These are phyloP conservation scores for Oemleria cerasiformis DNA, from an alignment of 306 rosid genomes.

Conservation along the genomic window DNA sequence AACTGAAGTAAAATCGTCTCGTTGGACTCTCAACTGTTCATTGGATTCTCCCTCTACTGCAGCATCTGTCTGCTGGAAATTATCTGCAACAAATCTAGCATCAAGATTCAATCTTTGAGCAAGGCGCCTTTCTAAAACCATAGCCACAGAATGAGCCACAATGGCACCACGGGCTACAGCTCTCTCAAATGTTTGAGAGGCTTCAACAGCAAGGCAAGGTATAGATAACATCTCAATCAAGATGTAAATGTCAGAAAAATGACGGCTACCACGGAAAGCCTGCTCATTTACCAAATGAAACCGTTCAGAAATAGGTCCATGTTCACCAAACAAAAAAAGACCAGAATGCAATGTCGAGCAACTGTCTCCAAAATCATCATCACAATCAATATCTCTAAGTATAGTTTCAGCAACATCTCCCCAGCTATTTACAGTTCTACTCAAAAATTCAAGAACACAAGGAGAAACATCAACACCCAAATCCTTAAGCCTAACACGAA, in stretches of 20 bases:
- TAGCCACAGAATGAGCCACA: slow-evolving; percentile 76
- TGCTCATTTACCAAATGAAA: slow-evolving; percentile 70
- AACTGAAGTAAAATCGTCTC: slow-evolving; percentile 81
- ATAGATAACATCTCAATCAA: slow-evolving; percentile 91
- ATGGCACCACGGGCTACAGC: slow-evolving; percentile 91
- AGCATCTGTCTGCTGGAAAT: slow-evolving; percentile 57
- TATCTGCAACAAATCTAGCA: slow-evolving; percentile 50
- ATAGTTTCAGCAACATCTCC: slow-evolving; percentile 98
- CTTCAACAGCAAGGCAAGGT: slow-evolving; percentile 95
- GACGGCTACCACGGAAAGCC: slow-evolving; percentile 50
- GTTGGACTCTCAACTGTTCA: slow-evolving; percentile 72
- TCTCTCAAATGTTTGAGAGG: slow-evolving; percentile 95
- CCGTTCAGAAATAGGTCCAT: slow-evolving; percentile 50
- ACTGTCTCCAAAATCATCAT: slow-evolving; percentile 73
- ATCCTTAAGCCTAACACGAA: slow-evolving; percentile 79
- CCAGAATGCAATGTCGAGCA: slow-evolving; percentile 57
- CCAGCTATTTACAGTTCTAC: slow-evolving; percentile 95
- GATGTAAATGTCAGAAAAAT: slow-evolving; percentile 84
- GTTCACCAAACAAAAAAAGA: slow-evolving; percentile 75
- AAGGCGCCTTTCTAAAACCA: slow-evolving; percentile 87
- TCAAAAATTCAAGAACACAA: slow-evolving; percentile 84
- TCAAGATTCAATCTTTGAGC: slow-evolving; percentile 60
- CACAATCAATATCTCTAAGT: slow-evolving; percentile 89
- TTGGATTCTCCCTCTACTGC: slow-evolving; percentile 54
- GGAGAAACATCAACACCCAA: slow-evolving; percentile 83